Percentiles rank a stretch among this genome's conserved stretches.
Conservation (phyloP, 805 yeast species). For the Candida ipomoeae region DNA sequence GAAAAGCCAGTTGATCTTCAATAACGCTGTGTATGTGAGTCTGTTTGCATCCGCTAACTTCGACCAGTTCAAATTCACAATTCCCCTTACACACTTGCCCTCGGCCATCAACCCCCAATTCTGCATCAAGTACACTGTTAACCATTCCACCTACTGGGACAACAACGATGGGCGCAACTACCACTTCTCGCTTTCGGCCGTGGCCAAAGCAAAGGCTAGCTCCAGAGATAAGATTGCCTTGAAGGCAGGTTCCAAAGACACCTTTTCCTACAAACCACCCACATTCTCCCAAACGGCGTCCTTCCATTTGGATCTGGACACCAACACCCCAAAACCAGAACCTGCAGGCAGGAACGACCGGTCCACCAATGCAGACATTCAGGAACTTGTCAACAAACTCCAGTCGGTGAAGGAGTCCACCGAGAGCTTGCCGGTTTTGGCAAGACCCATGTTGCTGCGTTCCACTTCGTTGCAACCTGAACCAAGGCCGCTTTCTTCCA, state of each 20-base stretch:
- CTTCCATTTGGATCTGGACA: neutral
- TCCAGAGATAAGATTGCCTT: neutral
- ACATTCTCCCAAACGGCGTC: slow-evolving; percentile 5
- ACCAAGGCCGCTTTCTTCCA: neutral
- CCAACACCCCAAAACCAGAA: slow-evolving; percentile 1
- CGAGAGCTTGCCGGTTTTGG: neutral
- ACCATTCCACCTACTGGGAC: slow-evolving; percentile 33
- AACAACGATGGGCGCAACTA: slow-evolving; percentile 34
- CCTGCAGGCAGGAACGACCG: neutral
- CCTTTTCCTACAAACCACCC: slow-evolving; percentile 14
- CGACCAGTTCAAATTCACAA: slow-evolving; percentile 49
- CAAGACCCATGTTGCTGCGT: slow-evolving; percentile 2
- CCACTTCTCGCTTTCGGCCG: slow-evolving; percentile 26
- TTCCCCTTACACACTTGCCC: slow-evolving; percentile 37
- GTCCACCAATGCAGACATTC: slow-evolving; percentile 4
- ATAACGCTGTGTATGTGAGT: slow-evolving; percentile 20
- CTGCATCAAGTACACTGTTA: slow-evolving; percentile 31
- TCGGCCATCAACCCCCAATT: slow-evolving; percentile 30
- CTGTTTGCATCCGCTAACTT: slow-evolving; percentile 26
- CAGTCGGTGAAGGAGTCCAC: slow-evolving; percentile 7
- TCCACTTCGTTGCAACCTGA: neutral
- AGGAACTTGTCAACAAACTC: slow-evolving; percentile 14
- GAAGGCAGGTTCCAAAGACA: slow-evolving; percentile 2
- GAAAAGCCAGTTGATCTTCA: slow-evolving; percentile 32
- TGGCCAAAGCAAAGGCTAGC: slow-evolving; percentile 6